Percentiles rank a stretch among this genome's conserved stretches.
These are phyloP conservation scores for Silene uniflora DNA, from an alignment of 148 eudicot genomes.

Conservation along the genomic window DNA sequence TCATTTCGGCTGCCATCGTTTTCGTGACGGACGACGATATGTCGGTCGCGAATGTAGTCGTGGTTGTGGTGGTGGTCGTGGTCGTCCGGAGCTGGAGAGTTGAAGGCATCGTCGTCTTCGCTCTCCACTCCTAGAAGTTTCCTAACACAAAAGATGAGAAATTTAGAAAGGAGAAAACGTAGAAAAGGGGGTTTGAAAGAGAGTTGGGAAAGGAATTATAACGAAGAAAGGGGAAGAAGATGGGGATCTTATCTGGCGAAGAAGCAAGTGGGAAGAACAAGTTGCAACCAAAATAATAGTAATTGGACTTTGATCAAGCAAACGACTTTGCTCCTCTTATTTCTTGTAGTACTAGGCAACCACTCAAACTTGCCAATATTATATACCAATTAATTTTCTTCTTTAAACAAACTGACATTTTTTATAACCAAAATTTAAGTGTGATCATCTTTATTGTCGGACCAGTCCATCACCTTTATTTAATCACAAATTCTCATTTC, in stretches of 20 bases:
- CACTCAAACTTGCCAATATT: conserved; percentile 11
- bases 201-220: neutral
- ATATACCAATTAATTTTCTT: neutral
- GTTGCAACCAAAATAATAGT: conserved; percentile 20
- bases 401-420: neutral
- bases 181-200: neutral
- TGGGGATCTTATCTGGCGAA: conserved; percentile 18
- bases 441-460: neutral
- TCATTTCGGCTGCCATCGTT: conserved; percentile 27
- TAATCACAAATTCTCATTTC: no score
- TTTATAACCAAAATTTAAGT: neutral
- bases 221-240: neutral
- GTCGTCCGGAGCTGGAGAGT: conserved; percentile 39
- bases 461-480: neutral
- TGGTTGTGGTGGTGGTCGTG: conserved; percentile 22
- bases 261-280: conserved; percentile 41
- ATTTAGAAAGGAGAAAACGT: neutral
- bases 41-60: conserved; percentile 14
- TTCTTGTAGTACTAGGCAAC: conserved; percentile 21
- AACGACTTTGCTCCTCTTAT: conserved; percentile 1
- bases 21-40: neutral
- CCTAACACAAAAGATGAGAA: neutral
- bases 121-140: neutral
- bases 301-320: conserved; percentile 18
- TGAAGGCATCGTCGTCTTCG: conserved; percentile 40